Percentiles rank a stretch among this genome's conserved stretches.
Conservation (phyloP, 768 basidiomycete genomes). For the Suillus tomentosus region DNA sequence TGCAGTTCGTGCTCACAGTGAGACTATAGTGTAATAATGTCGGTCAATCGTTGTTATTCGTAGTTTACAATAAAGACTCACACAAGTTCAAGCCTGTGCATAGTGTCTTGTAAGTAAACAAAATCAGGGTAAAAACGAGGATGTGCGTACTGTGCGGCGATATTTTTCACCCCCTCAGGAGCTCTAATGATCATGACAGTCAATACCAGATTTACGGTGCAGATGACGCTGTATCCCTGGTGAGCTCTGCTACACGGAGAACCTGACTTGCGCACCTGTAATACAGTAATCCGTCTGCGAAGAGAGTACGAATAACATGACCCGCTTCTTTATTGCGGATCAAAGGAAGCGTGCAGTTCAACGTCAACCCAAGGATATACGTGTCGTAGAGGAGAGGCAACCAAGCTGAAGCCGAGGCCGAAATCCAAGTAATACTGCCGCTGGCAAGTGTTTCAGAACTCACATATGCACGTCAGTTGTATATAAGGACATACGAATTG, state of each 20-base stretch:
- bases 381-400: constrained; percentile 44
- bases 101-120: background rate
- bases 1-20: constrained; percentile 15
- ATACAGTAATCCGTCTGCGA: constrained; percentile 38
- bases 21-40: constrained; percentile 30
- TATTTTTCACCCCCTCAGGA: constrained; percentile 32
- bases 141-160: constrained; percentile 33
- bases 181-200: constrained; percentile 41
- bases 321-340: constrained; percentile 20
- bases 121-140: background rate
- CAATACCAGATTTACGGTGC: constrained; percentile 37
- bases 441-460: constrained; percentile 15
- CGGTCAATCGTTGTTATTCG: constrained; percentile 38
- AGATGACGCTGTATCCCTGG: constrained; percentile 36
- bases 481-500: constrained; percentile 23
- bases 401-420: constrained; percentile 38
- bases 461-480: background rate
- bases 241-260: background rate
- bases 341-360: constrained; percentile 32
- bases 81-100: constrained; percentile 39
- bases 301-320: constrained; percentile 28
- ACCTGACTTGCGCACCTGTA: constrained; percentile 29
- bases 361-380: constrained; percentile 34
- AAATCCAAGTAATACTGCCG: constrained; percentile 20
- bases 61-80: constrained; percentile 27